Evolutionary conservation across 257 asterid species (phyloP).

Genomic region (Solanum phureja): DNA sequence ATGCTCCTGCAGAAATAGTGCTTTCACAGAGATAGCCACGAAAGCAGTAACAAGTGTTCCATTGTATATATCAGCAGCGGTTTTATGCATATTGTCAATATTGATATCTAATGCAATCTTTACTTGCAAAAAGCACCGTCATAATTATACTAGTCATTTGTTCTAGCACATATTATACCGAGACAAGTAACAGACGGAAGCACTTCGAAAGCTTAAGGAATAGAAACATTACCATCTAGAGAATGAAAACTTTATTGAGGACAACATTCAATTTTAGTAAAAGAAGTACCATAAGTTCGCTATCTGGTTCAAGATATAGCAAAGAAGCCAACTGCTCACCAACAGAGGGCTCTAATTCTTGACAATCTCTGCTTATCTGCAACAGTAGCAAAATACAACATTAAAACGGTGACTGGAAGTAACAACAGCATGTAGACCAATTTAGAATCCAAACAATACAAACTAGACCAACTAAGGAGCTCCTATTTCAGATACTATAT

Average conservation of each 20-base stretch:
- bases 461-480: neutral
- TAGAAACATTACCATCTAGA: neutral
- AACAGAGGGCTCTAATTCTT: conserved; percentile 74
- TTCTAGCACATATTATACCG: neutral
- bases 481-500: neutral
- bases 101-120: neutral
- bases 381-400: conserved; percentile 15
- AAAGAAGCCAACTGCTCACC: conserved; percentile 85
- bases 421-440: neutral
- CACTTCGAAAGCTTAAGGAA: neutral
- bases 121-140: neutral
- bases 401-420: neutral
- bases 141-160: neutral
- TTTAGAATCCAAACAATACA: neutral
- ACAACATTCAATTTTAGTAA: neutral
- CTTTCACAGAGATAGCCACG: neutral
- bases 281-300: conserved; percentile 80
- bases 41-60: neutral
- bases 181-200: neutral
- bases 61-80: neutral
- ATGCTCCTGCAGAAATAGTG: neutral
- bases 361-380: conserved; percentile 98
- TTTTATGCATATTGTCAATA: neutral
- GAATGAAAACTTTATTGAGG: neutral
- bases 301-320: conserved; percentile 87